Percentiles rank a stretch among this genome's conserved stretches.
phyloP scores from a whole-genome alignment of 2,329 filamentous ascomycete species.

The Colletotrichum sp. region DNA sequence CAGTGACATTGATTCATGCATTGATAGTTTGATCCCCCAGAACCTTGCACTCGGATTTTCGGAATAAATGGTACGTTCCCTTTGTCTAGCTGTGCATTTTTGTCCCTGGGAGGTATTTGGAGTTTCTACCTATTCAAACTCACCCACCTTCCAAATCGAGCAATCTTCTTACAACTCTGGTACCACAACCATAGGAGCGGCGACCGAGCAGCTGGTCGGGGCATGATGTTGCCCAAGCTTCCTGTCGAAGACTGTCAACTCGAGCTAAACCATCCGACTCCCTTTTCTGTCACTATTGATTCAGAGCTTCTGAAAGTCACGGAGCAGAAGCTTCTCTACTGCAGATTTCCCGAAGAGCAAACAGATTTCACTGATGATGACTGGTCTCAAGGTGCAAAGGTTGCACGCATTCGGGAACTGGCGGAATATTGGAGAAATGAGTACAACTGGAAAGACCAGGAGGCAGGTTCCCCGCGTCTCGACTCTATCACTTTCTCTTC shows the following conservation, averaged over 20 bases:
- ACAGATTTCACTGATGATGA: slow-evolving; percentile 5
- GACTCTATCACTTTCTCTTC: not conserved
- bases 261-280: not conserved
- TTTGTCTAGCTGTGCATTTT: not conserved
- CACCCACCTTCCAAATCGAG: not conserved
- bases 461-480: not conserved
- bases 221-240: not conserved
- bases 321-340: slow-evolving; percentile 2
- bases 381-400: slow-evolving; percentile 23
- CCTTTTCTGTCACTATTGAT: not conserved
- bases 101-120: no score
- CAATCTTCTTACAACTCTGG: not conserved
- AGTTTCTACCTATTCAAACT: not conserved
- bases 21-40: not conserved
- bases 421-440: slow-evolving; percentile 14
- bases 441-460: slow-evolving; percentile 13
- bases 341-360: slow-evolving; percentile 13
- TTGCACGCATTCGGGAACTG: slow-evolving; percentile 4
- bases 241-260: not conserved
- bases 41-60: not conserved
- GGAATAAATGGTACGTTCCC: not conserved
- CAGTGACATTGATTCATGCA: not conserved
- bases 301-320: slow-evolving; percentile 11
- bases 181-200: not conserved
- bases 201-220: not conserved